These are phyloP conservation scores for Blastocystis hominis DNA, from an alignment of 352 stramenopile genomes.

Conservation along the genomic window DNA sequence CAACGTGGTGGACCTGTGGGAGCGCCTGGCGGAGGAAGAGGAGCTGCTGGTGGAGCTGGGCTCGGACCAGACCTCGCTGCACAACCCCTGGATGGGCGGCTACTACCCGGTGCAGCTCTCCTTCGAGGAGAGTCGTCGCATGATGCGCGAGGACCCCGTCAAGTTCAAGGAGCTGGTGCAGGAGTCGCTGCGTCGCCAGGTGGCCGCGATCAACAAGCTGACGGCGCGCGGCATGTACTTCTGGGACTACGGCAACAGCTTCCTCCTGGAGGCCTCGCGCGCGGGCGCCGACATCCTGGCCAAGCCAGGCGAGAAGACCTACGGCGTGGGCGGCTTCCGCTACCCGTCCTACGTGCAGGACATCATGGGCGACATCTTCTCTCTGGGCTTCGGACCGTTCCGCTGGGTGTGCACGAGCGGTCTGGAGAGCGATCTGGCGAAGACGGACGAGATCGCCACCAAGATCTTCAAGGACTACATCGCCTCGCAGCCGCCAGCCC, in stretches of 20 bases:
- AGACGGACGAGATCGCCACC: conserved; percentile 71
- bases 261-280: conserved; percentile 72
- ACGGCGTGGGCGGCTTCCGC: conserved; percentile 67
- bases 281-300: conserved; percentile 72
- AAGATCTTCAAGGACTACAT: conserved; percentile 70
- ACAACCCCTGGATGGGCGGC: conserved; percentile 78
- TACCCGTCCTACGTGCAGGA: conserved; percentile 79
- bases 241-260: conserved; percentile 80
- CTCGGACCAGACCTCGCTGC: conserved; percentile 76
- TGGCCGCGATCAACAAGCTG: conserved; percentile 72
- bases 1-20: conserved; percentile 77
- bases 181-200: conserved; percentile 71
- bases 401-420: conserved; percentile 74
- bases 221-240: conserved; percentile 73
- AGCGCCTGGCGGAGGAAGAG: conserved; percentile 68
- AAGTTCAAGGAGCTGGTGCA: conserved; percentile 73
- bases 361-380: conserved; percentile 81
- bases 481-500: conserved; percentile 56
- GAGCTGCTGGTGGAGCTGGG: conserved; percentile 74
- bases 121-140: conserved; percentile 71
- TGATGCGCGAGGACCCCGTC: conserved; percentile 71
- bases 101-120: conserved; percentile 76
- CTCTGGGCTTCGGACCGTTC: conserved; percentile 76
- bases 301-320: conserved; percentile 64
- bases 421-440: conserved; percentile 67